phyloP scores from a whole-genome alignment of 345 rosid species.

The Eucalyptus tenuipes region DNA sequence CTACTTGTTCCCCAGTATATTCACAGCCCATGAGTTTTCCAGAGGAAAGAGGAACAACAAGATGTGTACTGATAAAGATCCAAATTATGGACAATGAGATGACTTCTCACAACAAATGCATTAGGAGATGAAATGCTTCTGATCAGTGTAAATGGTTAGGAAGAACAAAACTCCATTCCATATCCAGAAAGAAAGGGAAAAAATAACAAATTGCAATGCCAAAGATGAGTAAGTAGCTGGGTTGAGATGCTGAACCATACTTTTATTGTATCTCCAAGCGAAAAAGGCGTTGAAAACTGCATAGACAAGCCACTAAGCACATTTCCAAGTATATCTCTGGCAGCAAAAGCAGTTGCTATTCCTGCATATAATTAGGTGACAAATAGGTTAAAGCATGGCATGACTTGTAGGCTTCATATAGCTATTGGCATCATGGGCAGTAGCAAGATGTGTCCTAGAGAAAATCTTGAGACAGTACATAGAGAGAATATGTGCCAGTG shows the following conservation, averaged over 20 bases:
- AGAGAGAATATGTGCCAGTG: background rate
- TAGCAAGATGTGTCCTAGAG: background rate
- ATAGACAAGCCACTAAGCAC: constrained; percentile 83
- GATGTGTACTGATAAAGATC: background rate
- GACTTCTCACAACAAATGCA: background rate
- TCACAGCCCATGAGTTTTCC: background rate
- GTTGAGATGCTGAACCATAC: constrained; percentile 22
- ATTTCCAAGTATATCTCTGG: constrained; percentile 80
- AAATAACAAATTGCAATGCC: background rate
- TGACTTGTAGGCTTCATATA: background rate
- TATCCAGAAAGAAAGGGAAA: background rate
- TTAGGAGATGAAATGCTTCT: background rate
- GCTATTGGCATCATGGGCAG: background rate
- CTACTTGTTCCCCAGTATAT: background rate
- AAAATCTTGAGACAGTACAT: background rate
- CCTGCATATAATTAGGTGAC: constrained; percentile 25
- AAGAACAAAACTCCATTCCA: background rate
- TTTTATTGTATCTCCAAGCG: constrained; percentile 86
- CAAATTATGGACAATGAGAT: background rate
- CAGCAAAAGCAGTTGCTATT: constrained; percentile 95
- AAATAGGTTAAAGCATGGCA: background rate
- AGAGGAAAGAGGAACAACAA: background rate
- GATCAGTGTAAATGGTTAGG: background rate
- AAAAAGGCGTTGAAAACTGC: constrained; percentile 80
- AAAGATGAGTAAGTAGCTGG: background rate